These are phyloP conservation scores for Thelonectria olida DNA, from an alignment of 2,329 filamentous ascomycete species.

Conservation along the genomic window DNA sequence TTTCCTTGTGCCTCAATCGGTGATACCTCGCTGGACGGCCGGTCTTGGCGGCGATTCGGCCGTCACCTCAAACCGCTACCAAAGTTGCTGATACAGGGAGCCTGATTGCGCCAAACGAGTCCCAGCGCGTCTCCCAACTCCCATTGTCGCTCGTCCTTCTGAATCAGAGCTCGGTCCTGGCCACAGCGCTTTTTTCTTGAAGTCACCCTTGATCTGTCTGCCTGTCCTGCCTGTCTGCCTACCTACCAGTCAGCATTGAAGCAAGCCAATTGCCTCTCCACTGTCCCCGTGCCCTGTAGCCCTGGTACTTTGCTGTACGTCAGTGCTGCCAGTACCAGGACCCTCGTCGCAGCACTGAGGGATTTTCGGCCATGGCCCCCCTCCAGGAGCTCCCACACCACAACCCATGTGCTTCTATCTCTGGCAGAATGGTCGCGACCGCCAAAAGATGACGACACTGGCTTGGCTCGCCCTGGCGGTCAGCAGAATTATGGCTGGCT, in stretches of 20 bases:
- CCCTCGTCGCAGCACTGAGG: constrained; percentile 37
- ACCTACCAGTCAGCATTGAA: background rate
- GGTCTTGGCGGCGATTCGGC: constrained; percentile 14
- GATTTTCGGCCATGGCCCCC: constrained; percentile 39
- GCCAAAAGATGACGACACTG: constrained; percentile 40
- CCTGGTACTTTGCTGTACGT: constrained; percentile 40
- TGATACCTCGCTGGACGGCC: constrained; percentile 28
- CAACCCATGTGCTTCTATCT: constrained; percentile 37
- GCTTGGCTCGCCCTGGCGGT: constrained; percentile 35
- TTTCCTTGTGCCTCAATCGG: constrained; percentile 16
- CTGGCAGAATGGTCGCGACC: constrained; percentile 30
- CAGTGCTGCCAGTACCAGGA: constrained; percentile 36
- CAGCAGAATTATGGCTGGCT: constrained; percentile 40
- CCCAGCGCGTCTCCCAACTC: constrained; percentile 34
- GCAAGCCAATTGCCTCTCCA: constrained; percentile 18
- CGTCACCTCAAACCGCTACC: constrained; percentile 14
- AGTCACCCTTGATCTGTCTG: constrained; percentile 20
- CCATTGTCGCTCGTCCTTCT: constrained; percentile 29
- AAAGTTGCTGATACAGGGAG: constrained; percentile 15
- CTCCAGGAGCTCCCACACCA: constrained; percentile 25
- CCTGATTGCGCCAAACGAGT: constrained; percentile 16
- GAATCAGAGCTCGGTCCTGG: constrained; percentile 26
- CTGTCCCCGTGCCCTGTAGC: constrained; percentile 31
- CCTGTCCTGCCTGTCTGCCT: constrained; percentile 17
- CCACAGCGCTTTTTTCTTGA: background rate